Conservation (phyloP, 2,329 filamentous ascomycete species). For the Aspergillus glaucus region DNA sequence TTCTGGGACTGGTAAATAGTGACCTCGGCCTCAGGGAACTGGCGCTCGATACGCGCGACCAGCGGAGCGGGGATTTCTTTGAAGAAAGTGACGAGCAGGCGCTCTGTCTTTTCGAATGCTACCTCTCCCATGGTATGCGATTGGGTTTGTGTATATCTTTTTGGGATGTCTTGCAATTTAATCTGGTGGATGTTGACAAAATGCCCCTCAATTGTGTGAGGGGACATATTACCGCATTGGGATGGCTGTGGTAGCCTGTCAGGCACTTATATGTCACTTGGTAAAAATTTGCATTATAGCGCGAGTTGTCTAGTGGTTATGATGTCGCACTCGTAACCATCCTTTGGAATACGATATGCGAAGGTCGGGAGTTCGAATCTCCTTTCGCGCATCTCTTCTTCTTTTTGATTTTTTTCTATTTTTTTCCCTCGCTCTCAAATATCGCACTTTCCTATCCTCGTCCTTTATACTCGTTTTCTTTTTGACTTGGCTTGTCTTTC, state of each 20-base stretch:
- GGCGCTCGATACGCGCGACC: constrained; percentile 11
- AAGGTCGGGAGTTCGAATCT: constrained; percentile 2
- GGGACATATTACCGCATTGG: no score
- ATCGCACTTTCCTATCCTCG: background rate
- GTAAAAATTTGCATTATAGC: background rate
- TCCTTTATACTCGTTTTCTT: no score
- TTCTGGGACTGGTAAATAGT: constrained; percentile 7
- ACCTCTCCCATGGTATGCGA: constrained; percentile 19
- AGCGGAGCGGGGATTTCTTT: constrained; percentile 10
- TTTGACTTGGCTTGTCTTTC: no score
- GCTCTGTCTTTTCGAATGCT: constrained; percentile 8
- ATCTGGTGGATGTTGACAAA: no score
- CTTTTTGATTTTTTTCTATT: background rate
- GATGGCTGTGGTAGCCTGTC: no score
- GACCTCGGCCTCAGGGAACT: constrained; percentile 19
- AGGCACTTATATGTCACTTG: background rate
- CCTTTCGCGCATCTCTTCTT: constrained; percentile 1
- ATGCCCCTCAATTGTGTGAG: no score
- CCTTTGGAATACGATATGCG: constrained; percentile 1
- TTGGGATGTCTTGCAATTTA: background rate
- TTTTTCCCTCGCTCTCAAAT: background rate
- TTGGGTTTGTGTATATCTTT: background rate
- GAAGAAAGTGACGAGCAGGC: constrained; percentile 18
- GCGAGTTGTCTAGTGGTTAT: background rate
- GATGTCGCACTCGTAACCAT: constrained; percentile 2